Conservation (phyloP, 2,329 filamentous ascomycete genomes). For the Chrysoporthe puriensis region DNA sequence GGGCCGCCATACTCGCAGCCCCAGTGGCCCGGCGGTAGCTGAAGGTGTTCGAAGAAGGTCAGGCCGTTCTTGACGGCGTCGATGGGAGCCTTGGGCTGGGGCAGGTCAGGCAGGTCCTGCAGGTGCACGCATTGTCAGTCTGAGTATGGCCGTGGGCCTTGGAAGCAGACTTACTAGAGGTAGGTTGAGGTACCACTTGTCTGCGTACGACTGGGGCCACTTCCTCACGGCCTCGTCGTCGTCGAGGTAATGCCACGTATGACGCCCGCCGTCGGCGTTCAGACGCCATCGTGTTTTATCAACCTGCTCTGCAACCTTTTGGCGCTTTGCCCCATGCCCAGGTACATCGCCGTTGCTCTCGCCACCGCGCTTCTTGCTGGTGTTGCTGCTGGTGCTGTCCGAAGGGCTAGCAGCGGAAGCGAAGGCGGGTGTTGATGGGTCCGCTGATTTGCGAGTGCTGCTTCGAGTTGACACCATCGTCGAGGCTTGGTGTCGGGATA, state of each 20-base stretch:
- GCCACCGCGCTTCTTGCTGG: conserved; percentile 47
- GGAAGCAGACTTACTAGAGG: conserved; percentile 62
- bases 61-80: conserved; percentile 82
- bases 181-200: conserved; percentile 85
- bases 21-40: conserved; percentile 90
- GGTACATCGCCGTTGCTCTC: conserved; percentile 39
- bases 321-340: conserved; percentile 44
- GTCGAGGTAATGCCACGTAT: conserved; percentile 92
- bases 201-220: conserved; percentile 88
- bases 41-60: conserved; percentile 85
- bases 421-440: background rate
- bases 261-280: conserved; percentile 78
- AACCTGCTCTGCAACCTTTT: conserved; percentile 62
- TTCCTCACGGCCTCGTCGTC: conserved; percentile 69
- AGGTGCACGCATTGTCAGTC: conserved; percentile 11
- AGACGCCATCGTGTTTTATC: conserved; percentile 85
- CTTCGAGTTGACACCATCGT: conserved; percentile 33
- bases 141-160: background rate
- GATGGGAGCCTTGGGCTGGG: conserved; percentile 71
- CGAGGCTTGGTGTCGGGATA: background rate
- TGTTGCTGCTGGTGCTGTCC: conserved; percentile 32
- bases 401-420: background rate
- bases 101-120: conserved; percentile 75
- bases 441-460: conserved; percentile 19
- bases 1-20: conserved; percentile 97